phyloP scores from a whole-genome alignment of 148 eudicot genomes.

The Pouteria glomerata region DNA sequence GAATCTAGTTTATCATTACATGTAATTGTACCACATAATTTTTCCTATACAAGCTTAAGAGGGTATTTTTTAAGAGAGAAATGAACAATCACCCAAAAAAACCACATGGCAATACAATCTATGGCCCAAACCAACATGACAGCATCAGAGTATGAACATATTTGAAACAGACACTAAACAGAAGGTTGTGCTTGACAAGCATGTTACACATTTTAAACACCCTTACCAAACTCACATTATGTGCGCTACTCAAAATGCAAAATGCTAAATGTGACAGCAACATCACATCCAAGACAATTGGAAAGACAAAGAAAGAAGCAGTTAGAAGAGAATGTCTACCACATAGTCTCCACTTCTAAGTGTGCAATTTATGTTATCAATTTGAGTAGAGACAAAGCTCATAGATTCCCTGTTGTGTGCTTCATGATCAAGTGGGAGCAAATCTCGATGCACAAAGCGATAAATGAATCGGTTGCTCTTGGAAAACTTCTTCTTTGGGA shows the following conservation, averaged over 20 bases:
- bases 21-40: not conserved
- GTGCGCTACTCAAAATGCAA: not conserved
- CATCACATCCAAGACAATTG: not conserved
- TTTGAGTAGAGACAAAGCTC: slow-evolving; percentile 27
- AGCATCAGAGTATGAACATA: not conserved
- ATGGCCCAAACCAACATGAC: too few relatives aligned
- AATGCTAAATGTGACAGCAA: not conserved
- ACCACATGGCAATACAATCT: too few relatives aligned
- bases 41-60: not conserved
- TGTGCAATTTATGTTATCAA: slow-evolving; percentile 40
- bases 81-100: too few relatives aligned
- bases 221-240: not conserved
- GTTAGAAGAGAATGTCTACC: slow-evolving; percentile 43
- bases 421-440: slow-evolving; percentile 14
- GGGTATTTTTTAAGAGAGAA: too few relatives aligned
- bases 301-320: not conserved
- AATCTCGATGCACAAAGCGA: slow-evolving; percentile 61
- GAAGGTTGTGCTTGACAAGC: not conserved
- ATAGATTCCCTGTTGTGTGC: slow-evolving; percentile 20
- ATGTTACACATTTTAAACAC: not conserved
- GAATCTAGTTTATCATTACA: not conserved
- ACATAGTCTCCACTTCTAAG: slow-evolving; percentile 85
- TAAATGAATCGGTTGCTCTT: slow-evolving; percentile 59
- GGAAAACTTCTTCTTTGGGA: slow-evolving; percentile 23
- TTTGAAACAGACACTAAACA: not conserved